These are phyloP conservation scores for Mucor sp. DNA, from an alignment of 371 early-diverging fungal species.

Conservation along the genomic window DNA sequence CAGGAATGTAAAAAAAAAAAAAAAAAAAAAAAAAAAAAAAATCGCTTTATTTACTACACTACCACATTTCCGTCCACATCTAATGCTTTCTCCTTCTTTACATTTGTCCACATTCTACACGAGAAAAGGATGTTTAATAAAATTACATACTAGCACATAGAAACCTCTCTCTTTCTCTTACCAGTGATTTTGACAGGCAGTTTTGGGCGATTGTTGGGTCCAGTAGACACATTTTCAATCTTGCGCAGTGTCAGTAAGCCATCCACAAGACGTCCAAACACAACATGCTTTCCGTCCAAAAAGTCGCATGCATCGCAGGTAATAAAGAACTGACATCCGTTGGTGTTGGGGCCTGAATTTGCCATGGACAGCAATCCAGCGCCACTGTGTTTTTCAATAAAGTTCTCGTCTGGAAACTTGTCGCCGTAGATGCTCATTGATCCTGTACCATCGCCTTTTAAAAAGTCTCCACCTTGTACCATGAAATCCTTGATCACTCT, in stretches of 20 bases:
- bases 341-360: conserved; percentile 92
- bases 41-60: neutral
- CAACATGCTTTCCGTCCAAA: conserved; percentile 93
- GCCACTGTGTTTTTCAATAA: conserved; percentile 86
- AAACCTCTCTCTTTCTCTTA: conserved; percentile 33
- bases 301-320: conserved; percentile 88
- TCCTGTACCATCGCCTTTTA: conserved; percentile 94
- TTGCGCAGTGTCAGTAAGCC: conserved; percentile 88
- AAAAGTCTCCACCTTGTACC: conserved; percentile 99
- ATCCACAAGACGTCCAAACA: conserved; percentile 88
- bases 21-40: conserved; percentile 14
- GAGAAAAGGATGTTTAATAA: neutral
- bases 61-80: neutral
- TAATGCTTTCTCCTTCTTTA: conserved; percentile 1
- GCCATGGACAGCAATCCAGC: conserved; percentile 98
- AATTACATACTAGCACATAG: neutral
- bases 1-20: conserved; percentile 23
- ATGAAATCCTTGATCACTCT: conserved; percentile 97
- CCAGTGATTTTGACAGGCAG: conserved; percentile 88
- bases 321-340: conserved; percentile 98
- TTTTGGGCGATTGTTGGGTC: conserved; percentile 87
- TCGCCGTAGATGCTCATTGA: conserved; percentile 96
- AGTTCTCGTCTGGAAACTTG: conserved; percentile 97
- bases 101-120: conserved; percentile 32
- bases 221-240: conserved; percentile 92